Evolutionary conservation across 495 filamentous ascomycete species (phyloP), one percentile per base, ranked within the genome.

Genomic region (Penicillium psychrofluorescens): DNA sequence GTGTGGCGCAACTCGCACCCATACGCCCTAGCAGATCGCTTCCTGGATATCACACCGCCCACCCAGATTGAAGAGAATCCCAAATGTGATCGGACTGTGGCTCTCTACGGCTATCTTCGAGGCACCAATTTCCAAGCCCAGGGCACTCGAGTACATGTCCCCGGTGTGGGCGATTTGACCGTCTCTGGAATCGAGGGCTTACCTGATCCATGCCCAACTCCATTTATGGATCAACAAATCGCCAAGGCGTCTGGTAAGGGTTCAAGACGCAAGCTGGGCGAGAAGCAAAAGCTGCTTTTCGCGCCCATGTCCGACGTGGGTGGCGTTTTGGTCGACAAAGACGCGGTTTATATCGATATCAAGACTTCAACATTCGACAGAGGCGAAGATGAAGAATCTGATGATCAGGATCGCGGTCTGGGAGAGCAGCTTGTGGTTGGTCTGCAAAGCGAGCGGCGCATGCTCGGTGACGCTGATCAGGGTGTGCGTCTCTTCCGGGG

Each of bases 251-350:
- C 81, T 1, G 94, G 92, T 1, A 95, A 95, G 59, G 74, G 75
- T 3, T 78, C 77, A 10, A 71, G 87, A 46, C 79, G 81, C 54
- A 71, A 88, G 41, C 63, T 98, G 31, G 91, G 90, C 29, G 92
- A 98, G 58, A 96, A 95, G 61, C 89, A 96, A 56, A 96, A 95
- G 65, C 73, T 92, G 45, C 74, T 98, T 4, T 94, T 94, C 66
- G 92, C 94, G 11, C 92, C 92, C 11, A 97, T 98, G 90, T 92
- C 87, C 40, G 92, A 98, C 68, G 88, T 95, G 29, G 91, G 90
- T 50, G 92, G 92, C 53, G 83, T 98, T 4, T 61, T 88, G 59
- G 81, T 88, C 5, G 84, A 88, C 53, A 87, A 85, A 47, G 84
- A 88, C 70, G 84, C 84, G 1, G 83, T 88, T 6, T 88, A 87